Percentiles rank a stretch among this genome's conserved stretches.
These are phyloP conservation scores for Stenocarpella maydis DNA, from an alignment of 2,329 filamentous ascomycete genomes.

Conservation along the genomic window DNA sequence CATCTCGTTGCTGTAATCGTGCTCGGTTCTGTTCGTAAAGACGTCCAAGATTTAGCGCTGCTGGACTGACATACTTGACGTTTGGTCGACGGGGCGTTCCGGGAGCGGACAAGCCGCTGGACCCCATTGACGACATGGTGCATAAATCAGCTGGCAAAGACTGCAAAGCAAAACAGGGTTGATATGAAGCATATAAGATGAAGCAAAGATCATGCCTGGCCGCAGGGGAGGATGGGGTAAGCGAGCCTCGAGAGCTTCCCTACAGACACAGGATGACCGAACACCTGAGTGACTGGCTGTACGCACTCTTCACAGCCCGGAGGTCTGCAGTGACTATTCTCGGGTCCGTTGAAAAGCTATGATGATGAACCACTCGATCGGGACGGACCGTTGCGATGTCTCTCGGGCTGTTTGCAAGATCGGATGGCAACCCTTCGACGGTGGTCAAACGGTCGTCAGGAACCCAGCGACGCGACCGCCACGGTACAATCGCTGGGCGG, in stretches of 20 bases:
- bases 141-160: not conserved
- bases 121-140: constrained; percentile 40
- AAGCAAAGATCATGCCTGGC: not conserved
- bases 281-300: not conserved
- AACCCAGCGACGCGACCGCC: constrained; percentile 9
- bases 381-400: constrained; percentile 28
- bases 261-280: not conserved
- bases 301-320: not conserved
- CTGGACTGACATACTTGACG: constrained; percentile 59
- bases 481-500: constrained; percentile 18
- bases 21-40: constrained; percentile 68
- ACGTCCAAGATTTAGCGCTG: constrained; percentile 70
- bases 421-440: not conserved
- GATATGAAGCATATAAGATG: not conserved
- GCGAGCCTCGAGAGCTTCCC: not conserved
- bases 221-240: no score
- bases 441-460: constrained; percentile 4
- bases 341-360: not conserved
- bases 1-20: constrained; percentile 59
- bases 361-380: constrained; percentile 24
- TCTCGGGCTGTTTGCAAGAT: constrained; percentile 24
- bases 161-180: not conserved
- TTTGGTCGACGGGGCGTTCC: constrained; percentile 43
- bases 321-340: not conserved
- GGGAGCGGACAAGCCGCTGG: constrained; percentile 35